Percentiles rank a stretch among this genome's conserved stretches.
phyloP scores from a whole-genome alignment of 768 basidiomycete species.

The Leccinum pellstonianum region DNA sequence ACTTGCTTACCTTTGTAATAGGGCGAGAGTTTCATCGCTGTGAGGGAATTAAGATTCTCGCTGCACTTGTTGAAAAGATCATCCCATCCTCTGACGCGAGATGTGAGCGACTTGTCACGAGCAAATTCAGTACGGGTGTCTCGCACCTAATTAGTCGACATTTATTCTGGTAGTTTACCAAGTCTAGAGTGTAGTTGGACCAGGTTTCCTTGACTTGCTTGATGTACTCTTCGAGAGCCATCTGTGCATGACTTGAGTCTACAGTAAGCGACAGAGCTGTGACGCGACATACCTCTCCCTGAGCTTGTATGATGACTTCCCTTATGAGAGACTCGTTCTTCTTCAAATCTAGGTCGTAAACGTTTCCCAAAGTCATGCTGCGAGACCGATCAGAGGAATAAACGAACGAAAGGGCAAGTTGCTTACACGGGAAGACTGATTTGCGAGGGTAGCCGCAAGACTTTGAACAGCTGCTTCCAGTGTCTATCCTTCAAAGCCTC shows the following conservation, averaged over 20 bases:
- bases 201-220: conserved; percentile 96
- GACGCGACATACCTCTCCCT: conserved; percentile 73
- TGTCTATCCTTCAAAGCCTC: conserved; percentile 97
- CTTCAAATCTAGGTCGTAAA: conserved; percentile 96
- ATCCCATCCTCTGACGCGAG: conserved; percentile 79
- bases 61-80: conserved; percentile 96
- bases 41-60: conserved; percentile 93
- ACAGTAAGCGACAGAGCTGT: background rate
- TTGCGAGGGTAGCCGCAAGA: conserved; percentile 68
- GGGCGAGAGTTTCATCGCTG: conserved; percentile 96
- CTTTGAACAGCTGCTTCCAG: conserved; percentile 97
- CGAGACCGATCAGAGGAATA: conserved; percentile 7
- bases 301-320: conserved; percentile 94
- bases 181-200: conserved; percentile 92
- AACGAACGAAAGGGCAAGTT: conserved; percentile 10
- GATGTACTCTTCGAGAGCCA: conserved; percentile 95
- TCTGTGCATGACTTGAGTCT: conserved; percentile 45
- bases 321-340: conserved; percentile 89
- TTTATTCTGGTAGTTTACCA: conserved; percentile 98
- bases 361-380: conserved; percentile 93
- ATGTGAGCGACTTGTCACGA: conserved; percentile 6
- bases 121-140: background rate
- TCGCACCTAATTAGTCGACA: conserved; percentile 86
- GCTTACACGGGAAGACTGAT: conserved; percentile 74
- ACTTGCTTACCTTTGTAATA: conserved; percentile 83